phyloP scores from a whole-genome alignment of 2,329 filamentous ascomycete genomes.

The Fusarium protoensiforme region DNA sequence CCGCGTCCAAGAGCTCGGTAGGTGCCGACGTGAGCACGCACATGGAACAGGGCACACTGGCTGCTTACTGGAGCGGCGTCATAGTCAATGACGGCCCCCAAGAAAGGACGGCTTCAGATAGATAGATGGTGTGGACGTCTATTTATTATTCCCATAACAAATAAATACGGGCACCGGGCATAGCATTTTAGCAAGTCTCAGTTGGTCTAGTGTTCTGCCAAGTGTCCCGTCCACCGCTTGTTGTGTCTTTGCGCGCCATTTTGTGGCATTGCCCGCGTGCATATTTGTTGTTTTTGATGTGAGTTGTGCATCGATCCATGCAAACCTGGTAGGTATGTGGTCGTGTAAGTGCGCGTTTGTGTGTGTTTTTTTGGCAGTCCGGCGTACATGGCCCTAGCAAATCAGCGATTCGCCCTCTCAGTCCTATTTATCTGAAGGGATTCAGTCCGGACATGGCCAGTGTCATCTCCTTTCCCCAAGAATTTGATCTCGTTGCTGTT shows the following conservation, averaged over 20 bases:
- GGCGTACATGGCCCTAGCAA: neutral
- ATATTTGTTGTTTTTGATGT: slow-evolving; percentile 29
- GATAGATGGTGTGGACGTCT: neutral
- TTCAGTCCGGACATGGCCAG: neutral
- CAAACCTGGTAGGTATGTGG: neutral
- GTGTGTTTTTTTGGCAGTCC: neutral
- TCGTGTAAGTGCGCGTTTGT: neutral
- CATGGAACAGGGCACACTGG: slow-evolving; percentile 14
- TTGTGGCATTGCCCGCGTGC: slow-evolving; percentile 14
- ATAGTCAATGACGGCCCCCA: slow-evolving; percentile 17
- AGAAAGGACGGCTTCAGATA: neutral
- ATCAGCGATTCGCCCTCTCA: neutral
- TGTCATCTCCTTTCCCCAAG: neutral
- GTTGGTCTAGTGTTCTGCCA: neutral
- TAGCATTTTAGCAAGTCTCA: neutral
- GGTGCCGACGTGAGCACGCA: slow-evolving; percentile 17
- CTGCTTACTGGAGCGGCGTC: slow-evolving; percentile 6
- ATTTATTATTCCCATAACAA: slow-evolving; percentile 1
- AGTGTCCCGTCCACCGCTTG: slow-evolving; percentile 1
- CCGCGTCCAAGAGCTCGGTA: slow-evolving; percentile 17
- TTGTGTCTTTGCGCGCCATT: slow-evolving; percentile 20
- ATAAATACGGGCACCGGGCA: neutral
- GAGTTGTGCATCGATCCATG: slow-evolving; percentile 21
- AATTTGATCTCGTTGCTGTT: neutral
- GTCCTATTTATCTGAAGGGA: neutral